These are phyloP conservation scores for Cadophora sp. DNA, from an alignment of 2,329 filamentous ascomycete genomes.

Conservation along the genomic window DNA sequence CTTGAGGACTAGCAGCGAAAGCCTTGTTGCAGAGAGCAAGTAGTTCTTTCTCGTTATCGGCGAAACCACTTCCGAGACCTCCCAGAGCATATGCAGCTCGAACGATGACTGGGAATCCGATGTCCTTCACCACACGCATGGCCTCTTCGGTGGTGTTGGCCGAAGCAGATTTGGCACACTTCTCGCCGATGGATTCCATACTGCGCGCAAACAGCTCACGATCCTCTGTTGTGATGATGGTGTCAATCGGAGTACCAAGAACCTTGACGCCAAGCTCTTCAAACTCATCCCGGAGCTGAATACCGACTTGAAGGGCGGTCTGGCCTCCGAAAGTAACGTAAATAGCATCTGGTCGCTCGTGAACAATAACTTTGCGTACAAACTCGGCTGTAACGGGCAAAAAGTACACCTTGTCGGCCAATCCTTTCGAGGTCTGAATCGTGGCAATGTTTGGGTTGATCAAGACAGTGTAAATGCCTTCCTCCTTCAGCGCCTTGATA, in stretches of 20 bases:
- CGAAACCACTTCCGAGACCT: slow-evolving; percentile 94
- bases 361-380: slow-evolving; percentile 94
- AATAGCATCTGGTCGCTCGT: slow-evolving; percentile 94
- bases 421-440: slow-evolving; percentile 96
- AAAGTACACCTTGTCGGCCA: slow-evolving; percentile 99
- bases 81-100: slow-evolving; percentile 95
- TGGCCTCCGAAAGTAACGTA: slow-evolving; percentile 98
- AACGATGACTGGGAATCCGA: slow-evolving; percentile 96
- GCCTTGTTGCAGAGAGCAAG: slow-evolving; percentile 92
- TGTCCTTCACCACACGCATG: slow-evolving; percentile 83
- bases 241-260: slow-evolving; percentile 94
- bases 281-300: slow-evolving; percentile 97
- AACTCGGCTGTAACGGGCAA: slow-evolving; percentile 96
- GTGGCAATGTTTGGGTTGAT: slow-evolving; percentile 99
- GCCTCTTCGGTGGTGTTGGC: slow-evolving; percentile 90
- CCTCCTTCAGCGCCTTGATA: slow-evolving; percentile 97
- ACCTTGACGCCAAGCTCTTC: slow-evolving; percentile 91
- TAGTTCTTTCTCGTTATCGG: slow-evolving; percentile 83
- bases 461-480: slow-evolving; percentile 96
- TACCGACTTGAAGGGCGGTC: slow-evolving; percentile 95
- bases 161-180: slow-evolving; percentile 96
- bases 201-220: slow-evolving; percentile 95
- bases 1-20: slow-evolving; percentile 92
- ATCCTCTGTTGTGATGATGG: slow-evolving; percentile 98
- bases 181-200: slow-evolving; percentile 98